Base-by-base conservation (phyloP, 345 rosid species). In the Luvunga scandens region DNA sequence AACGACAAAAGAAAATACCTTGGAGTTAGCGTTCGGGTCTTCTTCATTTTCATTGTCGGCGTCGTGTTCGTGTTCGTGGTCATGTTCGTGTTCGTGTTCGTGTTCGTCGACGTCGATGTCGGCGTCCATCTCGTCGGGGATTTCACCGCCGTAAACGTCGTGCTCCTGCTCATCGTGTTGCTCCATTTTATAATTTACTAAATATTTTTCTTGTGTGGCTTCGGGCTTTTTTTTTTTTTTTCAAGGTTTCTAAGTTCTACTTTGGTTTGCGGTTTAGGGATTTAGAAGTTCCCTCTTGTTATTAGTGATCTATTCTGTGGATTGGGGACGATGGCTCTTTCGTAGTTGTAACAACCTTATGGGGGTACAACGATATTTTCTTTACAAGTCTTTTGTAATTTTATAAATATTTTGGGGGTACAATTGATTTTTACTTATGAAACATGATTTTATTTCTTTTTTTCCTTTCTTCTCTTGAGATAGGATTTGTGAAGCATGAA, bases 71-170 rank as follows among this genome's bases (percentile, higher is more conserved):
- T 87, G 61, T 63, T 62, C 36, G 85, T 88, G 9, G 0, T 6
- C 82, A 7, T 36, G 38, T 1, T 86, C 88, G 67, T 86, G 85
- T 77, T 55, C 60, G 25, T 56, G 60, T 6, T 56, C 61, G 60
- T 56, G 86, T 14, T 88, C 91, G 7, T 88, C 97, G 73, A 86
- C 91, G 64, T 86, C 89, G 57, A 83, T 75, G 61, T 93, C 92
- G 77, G 88, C 91, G 70, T 91, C 96, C 90, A 92, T 92, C 81
- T 90, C 98, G 57, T 91, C 93, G 2, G 97, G 92, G 80, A 93
- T 91, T 71, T 93, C 97, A 34, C 92, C 95, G 28, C 97, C 97
- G 82, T 93, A 93, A 14, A 91, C 97, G 82, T 91, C 97, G 69
- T 93, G 95, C 81, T 93, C 93, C 75, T 91, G 94, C 71, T 92